A percentile compares a stretch with the other conserved stretches of the same genome.
phyloP scores from a whole-genome alignment of 192 early-diverging fungal species.

The Coemansia sp. region DNA sequence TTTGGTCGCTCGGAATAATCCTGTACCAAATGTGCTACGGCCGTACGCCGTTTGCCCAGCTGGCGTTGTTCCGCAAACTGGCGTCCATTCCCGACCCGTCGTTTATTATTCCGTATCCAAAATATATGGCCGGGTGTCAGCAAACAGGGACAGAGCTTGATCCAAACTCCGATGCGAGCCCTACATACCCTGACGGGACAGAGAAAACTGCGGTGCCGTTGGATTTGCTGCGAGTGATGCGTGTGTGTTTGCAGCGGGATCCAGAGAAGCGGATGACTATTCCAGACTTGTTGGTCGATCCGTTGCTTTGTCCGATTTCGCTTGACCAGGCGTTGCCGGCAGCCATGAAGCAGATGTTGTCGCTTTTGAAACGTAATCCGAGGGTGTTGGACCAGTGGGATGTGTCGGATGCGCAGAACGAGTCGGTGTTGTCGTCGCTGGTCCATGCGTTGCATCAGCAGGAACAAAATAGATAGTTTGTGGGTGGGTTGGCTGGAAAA shows the following conservation, averaged over 20 bases:
- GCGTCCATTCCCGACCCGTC: slow-evolving; percentile 67
- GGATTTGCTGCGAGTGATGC: slow-evolving; percentile 61
- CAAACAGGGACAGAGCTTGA: slow-evolving; percentile 32
- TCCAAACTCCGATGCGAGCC: slow-evolving; percentile 20
- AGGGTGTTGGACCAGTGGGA: slow-evolving; percentile 49
- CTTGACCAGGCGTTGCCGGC: slow-evolving; percentile 35
- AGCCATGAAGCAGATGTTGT: slow-evolving; percentile 44
- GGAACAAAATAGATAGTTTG: slow-evolving; percentile 17
- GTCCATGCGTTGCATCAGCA: slow-evolving; percentile 22
- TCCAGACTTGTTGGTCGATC: slow-evolving; percentile 63
- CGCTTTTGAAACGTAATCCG: slow-evolving; percentile 39
- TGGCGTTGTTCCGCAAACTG: slow-evolving; percentile 66
- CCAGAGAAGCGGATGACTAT: slow-evolving; percentile 65
- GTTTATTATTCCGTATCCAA: slow-evolving; percentile 64
- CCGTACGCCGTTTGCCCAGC: slow-evolving; percentile 74
- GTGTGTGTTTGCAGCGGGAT: slow-evolving; percentile 66
- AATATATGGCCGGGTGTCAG: slow-evolving; percentile 41
- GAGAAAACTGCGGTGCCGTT: slow-evolving; percentile 44
- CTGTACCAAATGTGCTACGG: slow-evolving; percentile 90
- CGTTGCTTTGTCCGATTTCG: slow-evolving; percentile 56
- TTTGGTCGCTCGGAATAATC: slow-evolving; percentile 93
- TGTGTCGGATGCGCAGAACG: slow-evolving; percentile 40
- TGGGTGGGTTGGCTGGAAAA: too few species aligned
- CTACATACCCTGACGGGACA: slow-evolving; percentile 16
- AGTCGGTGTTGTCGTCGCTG: slow-evolving; percentile 26